A percentile compares a stretch with the other conserved stretches of the same genome.
phyloP scores from a whole-genome alignment of 2,329 filamentous ascomycete genomes.

The Penicillium sp. region DNA sequence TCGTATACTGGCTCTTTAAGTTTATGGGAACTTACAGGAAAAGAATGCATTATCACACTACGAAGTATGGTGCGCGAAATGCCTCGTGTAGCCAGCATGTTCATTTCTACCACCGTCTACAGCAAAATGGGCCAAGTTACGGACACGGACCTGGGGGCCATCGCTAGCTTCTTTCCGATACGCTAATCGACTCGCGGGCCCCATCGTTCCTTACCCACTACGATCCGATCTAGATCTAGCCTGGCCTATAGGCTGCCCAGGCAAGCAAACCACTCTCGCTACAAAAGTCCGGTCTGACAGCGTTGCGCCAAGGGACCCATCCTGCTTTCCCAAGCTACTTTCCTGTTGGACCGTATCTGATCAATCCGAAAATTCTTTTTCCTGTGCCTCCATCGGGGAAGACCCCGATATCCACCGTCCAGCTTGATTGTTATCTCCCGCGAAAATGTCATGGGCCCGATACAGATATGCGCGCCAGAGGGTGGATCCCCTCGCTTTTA shows the following conservation, averaged over 20 bases:
- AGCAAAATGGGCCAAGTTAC: not conserved
- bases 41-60: not conserved
- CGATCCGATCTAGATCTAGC: conserved; percentile 24
- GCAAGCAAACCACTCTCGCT: conserved; percentile 7
- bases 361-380: conserved; percentile 13
- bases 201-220: conserved; percentile 15
- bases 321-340: not conserved
- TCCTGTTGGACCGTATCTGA: conserved; percentile 12
- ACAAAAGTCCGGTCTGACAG: not conserved
- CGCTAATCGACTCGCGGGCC: conserved; percentile 4
- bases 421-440: conserved; percentile 4
- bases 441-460: conserved; percentile 6
- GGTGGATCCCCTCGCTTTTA: conserved; percentile 8
- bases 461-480: conserved; percentile 4
- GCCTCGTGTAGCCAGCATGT: too few relatives aligned
- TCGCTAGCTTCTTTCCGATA: conserved; percentile 8
- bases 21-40: not conserved
- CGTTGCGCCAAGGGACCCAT: not conserved
- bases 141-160: not conserved
- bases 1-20: not conserved
- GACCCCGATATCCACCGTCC: not conserved
- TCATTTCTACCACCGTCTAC: not conserved
- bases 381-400: not conserved
- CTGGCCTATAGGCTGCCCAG: not conserved
- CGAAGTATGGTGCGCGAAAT: not conserved